Conservation (phyloP, 805 yeast genomes). For the Metschnikowia continentalis region DNA sequence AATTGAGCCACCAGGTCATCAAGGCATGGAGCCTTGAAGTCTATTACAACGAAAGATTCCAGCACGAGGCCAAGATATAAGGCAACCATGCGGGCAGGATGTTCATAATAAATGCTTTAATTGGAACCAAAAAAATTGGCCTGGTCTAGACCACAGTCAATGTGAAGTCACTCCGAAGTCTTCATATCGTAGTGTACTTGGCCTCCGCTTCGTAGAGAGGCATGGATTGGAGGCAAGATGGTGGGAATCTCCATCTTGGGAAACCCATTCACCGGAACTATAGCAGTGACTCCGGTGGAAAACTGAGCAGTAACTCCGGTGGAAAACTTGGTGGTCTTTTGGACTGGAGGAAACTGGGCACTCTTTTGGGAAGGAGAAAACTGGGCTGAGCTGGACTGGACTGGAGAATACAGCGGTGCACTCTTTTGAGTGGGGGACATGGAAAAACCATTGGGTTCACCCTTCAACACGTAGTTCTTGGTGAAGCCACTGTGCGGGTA, state of each 20-base stretch:
- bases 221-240: constrained; percentile 1
- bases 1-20: constrained; percentile 15
- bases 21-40: constrained; percentile 23
- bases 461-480: constrained; percentile 1
- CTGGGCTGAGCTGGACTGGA: too few relatives aligned
- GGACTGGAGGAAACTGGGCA: background rate
- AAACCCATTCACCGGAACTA: background rate
- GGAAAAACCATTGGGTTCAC: background rate
- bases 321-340: background rate
- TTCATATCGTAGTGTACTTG: background rate
- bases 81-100: background rate
- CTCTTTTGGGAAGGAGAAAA: background rate
- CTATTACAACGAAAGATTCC: constrained; percentile 20
- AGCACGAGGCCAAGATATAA: constrained; percentile 1
- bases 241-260: background rate
- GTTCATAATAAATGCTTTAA: too few relatives aligned
- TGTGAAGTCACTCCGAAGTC: background rate
- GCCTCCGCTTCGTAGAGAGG: background rate
- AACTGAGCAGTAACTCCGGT: too few relatives aligned
- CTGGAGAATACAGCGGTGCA: background rate
- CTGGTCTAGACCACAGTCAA: too few relatives aligned
- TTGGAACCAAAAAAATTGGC: too few relatives aligned
- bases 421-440: background rate
- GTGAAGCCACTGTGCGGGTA: background rate
- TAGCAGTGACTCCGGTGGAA: too few relatives aligned